Base-by-base conservation (phyloP, 176 grass and related monocot species). In the Oryza australiensis region DNA sequence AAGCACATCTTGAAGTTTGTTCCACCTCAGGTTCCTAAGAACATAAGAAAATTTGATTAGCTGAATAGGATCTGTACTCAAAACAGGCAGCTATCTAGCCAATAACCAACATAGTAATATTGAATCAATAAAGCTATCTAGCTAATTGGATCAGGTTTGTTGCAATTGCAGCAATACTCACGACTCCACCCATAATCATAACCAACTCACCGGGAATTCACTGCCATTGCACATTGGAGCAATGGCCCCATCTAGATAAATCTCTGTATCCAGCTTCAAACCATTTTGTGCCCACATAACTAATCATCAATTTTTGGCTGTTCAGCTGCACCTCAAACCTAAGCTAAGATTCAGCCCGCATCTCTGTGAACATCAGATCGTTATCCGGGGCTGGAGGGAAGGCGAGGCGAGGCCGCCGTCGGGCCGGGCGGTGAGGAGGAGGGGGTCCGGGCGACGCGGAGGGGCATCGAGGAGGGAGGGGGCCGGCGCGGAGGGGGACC, bases 361-460 rank as follows among this genome's bases (percentile, higher is more conserved):
- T 95, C 81, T 99, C 96, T 0, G 96, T 99, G 91, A 88, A 95
- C 95, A 94, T 99, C 92, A 95, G 89, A 64, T 99, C 96, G 64
- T 93, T 92, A 70, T 99, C 96, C 1, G 96, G 96, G 14, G 96
- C 96, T 4, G 96, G 96, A 65, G n/a, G n/a, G n/a, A n/a, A n/a
- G n/a, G n/a, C n/a, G n/a, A n/a, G n/a, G n/a, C n/a, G n/a, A n/a
- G n/a, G n/a, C n/a, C n/a, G n/a, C n/a, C n/a, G n/a, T n/a, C n/a
- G n/a, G n/a, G n/a, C n/a, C n/a, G n/a, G n/a, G n/a, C n/a, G n/a
- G n/a, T n/a, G n/a, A n/a, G n/a, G n/a, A n/a, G n/a, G n/a, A n/a
- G n/a, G n/a, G n/a, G n/a, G n/a, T n/a, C n/a, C n/a, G n/a, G n/a
- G n/a, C n/a, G n/a, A n/a, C n/a, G n/a, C n/a, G n/a, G n/a, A n/a